phyloP scores from a whole-genome alignment of 768 basidiomycete genomes.

The Phallus indusiatus region DNA sequence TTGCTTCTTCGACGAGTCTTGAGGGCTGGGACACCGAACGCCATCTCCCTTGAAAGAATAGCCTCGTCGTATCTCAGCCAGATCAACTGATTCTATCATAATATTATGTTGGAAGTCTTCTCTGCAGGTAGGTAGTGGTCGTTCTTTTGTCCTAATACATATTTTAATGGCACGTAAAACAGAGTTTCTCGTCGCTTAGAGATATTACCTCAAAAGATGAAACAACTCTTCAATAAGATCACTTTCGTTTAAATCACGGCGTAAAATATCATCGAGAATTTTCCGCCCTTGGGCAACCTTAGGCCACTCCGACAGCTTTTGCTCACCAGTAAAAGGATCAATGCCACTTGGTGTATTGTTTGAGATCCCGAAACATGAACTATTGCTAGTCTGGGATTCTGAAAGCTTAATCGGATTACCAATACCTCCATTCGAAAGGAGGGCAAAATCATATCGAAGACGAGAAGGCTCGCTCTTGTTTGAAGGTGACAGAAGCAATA shows the following conservation, averaged over 20 bases:
- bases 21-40: background rate
- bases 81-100: conserved; percentile 3
- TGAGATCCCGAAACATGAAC: conserved; percentile 51
- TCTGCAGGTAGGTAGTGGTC: background rate
- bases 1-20: background rate
- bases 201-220: conserved; percentile 57
- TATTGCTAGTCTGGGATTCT: conserved; percentile 38
- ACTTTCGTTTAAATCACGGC: conserved; percentile 33
- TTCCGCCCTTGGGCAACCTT: conserved; percentile 56
- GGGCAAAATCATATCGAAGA: conserved; percentile 37
- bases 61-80: background rate
- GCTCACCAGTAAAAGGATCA: conserved; percentile 46
- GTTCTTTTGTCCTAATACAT: background rate
- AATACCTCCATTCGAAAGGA: conserved; percentile 65
- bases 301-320: conserved; percentile 42
- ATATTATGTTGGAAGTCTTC: conserved; percentile 3
- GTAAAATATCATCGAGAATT: conserved; percentile 36
- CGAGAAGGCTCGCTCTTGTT: conserved; percentile 18
- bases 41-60: background rate
- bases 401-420: conserved; percentile 44
- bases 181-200: conserved; percentile 2
- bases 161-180: background rate
- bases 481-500: conserved; percentile 52
- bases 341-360: conserved; percentile 42
- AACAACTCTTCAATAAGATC: conserved; percentile 52